Base-by-base conservation (phyloP, 2,329 filamentous ascomycete genomes). In the Colletotrichum salicis region DNA sequence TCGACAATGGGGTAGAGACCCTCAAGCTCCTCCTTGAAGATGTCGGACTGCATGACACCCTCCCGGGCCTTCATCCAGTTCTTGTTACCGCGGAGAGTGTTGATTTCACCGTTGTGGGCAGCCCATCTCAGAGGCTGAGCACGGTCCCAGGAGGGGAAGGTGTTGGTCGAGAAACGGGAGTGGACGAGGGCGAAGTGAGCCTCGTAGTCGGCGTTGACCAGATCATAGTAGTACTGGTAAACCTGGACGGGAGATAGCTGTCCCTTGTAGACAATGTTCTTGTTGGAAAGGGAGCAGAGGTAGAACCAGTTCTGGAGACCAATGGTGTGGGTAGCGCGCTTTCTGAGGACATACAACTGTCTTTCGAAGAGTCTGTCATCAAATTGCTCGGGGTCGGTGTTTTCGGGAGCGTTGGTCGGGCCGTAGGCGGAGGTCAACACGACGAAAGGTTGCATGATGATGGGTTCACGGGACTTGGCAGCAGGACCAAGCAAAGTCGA, bases 1-100 rank as follows among this genome's bases (percentile, higher is more conserved):
- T 98, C 96, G 65, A 98, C 94, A 77, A 98, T 95, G 29, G 96
- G 96, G 81, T 97, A 98, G 69, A 98, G 90, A 77, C 88, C 85
- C 83, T 98, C 95, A 19, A 98, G 91, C 79, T 98, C 95, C 33
- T 97, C 94, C 74, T 94, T 94, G 80, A 98, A 98, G 66, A 97
- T 87, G 75, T 95, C 92, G 1, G 96, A 98, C 80, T 94, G 93
- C 89, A 98, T 93, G 75, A 97, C 92, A 83, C 96, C 96, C 85
- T 98, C 96, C 79, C 96, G 92, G 74, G 96, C 96, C 77, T 95
- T 93, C 96, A 98, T 98, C 96, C 96, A 98, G 85, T 98, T 98
- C 89, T 98, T 98, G 87, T 98, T 98, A 73, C 96, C 96, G 80
- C 96, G 93, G 73, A 98, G 86, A 1, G 96, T 98, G 84, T 98